A percentile compares a stretch with the other conserved stretches of the same genome.
phyloP scores from a whole-genome alignment of 73 alveolate genomes.

The Paramecium sexaurelia region DNA sequence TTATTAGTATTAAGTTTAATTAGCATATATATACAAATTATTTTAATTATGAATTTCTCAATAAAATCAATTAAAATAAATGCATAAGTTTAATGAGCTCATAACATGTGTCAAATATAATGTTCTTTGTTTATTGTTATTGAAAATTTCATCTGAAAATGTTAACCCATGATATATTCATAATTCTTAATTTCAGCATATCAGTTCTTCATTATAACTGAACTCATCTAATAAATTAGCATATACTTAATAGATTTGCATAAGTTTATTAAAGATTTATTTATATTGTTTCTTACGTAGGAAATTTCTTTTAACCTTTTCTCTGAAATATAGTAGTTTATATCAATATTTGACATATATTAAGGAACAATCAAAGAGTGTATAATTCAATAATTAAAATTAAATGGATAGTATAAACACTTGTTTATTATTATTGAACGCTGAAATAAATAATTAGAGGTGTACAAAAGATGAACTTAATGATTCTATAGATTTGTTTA shows the following conservation, averaged over 20 bases:
- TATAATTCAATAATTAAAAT: neutral
- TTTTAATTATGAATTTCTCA: neutral
- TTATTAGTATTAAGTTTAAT: neutral
- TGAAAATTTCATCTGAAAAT: neutral
- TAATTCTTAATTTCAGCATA: neutral
- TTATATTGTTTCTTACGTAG: neutral
- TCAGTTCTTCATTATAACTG: neutral
- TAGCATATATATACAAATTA: neutral
- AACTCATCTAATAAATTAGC: neutral
- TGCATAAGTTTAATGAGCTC: neutral
- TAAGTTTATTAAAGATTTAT: neutral
- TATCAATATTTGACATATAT: neutral
- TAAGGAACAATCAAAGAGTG: neutral
- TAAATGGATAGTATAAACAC: neutral
- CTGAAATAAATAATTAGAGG: neutral
- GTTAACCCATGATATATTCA: neutral
- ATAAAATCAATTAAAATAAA: neutral
- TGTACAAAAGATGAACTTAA: conserved; percentile 9
- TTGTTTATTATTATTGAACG: neutral
- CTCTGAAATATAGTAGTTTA: neutral
- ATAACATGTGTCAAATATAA: neutral
- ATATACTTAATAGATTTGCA: neutral
- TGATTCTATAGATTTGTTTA: neutral
- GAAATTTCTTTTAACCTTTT: neutral
- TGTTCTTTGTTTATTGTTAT: neutral